These are phyloP conservation scores for Suillus spraguei DNA, from an alignment of 768 basidiomycete genomes.

Conservation along the genomic window DNA sequence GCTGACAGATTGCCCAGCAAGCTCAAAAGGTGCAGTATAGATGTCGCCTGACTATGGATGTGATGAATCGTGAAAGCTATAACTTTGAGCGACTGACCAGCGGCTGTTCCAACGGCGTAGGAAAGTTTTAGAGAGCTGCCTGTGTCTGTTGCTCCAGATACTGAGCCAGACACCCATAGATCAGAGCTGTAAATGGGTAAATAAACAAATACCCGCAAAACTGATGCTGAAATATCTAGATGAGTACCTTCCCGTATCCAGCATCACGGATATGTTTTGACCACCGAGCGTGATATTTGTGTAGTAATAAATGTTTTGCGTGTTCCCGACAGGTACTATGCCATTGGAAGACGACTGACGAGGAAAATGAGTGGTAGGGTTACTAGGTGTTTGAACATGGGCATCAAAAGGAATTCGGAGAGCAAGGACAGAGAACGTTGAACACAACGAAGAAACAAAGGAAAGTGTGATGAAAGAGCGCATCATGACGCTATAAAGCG, in stretches of 20 bases:
- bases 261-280: constrained; percentile 54
- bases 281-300: constrained; percentile 72
- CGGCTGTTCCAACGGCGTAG: constrained; percentile 71
- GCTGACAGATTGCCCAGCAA: constrained; percentile 59
- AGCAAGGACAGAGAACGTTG: constrained; percentile 26
- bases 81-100: constrained; percentile 42
- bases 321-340: constrained; percentile 56
- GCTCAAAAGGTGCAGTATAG: constrained; percentile 50
- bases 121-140: constrained; percentile 57
- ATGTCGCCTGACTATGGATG: constrained; percentile 48
- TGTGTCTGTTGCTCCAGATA: constrained; percentile 53
- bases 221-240: background rate
- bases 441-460: constrained; percentile 23
- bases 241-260: constrained; percentile 77
- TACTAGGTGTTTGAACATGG: constrained; percentile 18
- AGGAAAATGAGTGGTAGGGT: constrained; percentile 14
- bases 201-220: constrained; percentile 11
- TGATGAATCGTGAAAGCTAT: constrained; percentile 6
- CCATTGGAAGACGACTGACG: constrained; percentile 28
- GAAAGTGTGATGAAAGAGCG: constrained; percentile 26
- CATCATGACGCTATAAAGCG: constrained; percentile 20
- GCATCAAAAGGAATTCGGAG: constrained; percentile 35
- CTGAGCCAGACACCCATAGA: constrained; percentile 64
- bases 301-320: constrained; percentile 73
- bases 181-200: constrained; percentile 54